Evolutionary conservation across 805 yeast genomes (phyloP).

Genomic region (Hanseniaspora guilliermondii): DNA sequence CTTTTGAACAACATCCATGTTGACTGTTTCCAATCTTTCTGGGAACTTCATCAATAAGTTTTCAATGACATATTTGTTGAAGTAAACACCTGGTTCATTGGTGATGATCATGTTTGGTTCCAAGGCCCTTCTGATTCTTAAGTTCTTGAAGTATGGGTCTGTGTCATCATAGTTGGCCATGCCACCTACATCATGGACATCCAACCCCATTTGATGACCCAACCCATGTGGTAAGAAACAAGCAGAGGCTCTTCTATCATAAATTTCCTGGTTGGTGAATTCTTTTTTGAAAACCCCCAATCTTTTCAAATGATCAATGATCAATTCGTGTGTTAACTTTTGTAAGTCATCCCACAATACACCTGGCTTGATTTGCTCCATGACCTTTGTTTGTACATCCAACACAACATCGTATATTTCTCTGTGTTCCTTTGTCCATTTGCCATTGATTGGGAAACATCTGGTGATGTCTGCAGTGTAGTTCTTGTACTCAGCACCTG

Average conservation of each 20-base stretch:
- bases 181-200: slow-evolving; percentile 94
- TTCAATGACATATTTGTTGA: slow-evolving; percentile 68
- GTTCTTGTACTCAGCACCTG: slow-evolving; percentile 94
- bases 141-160: slow-evolving; percentile 59
- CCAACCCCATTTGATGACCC: slow-evolving; percentile 89
- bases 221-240: slow-evolving; percentile 91
- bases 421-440: slow-evolving; percentile 78
- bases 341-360: slow-evolving; percentile 78
- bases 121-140: slow-evolving; percentile 67
- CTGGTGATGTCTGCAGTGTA: slow-evolving; percentile 92
- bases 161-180: slow-evolving; percentile 72
- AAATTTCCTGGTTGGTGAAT: slow-evolving; percentile 49
- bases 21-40: slow-evolving; percentile 44
- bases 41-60: slow-evolving; percentile 40
- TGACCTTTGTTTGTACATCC: slow-evolving; percentile 67
- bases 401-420: slow-evolving; percentile 67
- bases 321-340: slow-evolving; percentile 59
- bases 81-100: slow-evolving; percentile 90
- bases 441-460: slow-evolving; percentile 83
- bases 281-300: slow-evolving; percentile 65
- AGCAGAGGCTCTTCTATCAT: slow-evolving; percentile 55
- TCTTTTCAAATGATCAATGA: slow-evolving; percentile 56
- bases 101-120: slow-evolving; percentile 75
- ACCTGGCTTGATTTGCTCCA: slow-evolving; percentile 70
- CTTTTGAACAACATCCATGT: slow-evolving; percentile 52